Evolutionary conservation across 2,329 filamentous ascomycete species (phyloP).

Genomic region (Harringtonia aguacate): DNA sequence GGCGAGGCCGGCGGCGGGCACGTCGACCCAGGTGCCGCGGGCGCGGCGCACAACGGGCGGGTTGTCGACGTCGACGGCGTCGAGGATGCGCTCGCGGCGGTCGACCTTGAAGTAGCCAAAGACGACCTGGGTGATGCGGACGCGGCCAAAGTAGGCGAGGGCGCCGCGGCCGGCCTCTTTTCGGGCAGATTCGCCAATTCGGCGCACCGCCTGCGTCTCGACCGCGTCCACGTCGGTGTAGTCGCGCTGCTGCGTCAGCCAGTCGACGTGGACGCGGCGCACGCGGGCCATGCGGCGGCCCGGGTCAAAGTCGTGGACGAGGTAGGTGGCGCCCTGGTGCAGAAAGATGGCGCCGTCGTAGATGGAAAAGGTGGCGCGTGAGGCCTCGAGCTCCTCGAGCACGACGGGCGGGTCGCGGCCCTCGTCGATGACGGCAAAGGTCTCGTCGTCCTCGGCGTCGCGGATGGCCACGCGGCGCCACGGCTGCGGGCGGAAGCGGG

Average conservation of each 20-base stretch:
- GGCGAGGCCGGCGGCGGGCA: conserved; percentile 67
- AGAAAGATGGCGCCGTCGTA: conserved; percentile 97
- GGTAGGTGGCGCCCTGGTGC: conserved; percentile 87
- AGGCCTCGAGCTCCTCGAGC: conserved; percentile 91
- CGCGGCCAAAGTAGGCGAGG: conserved; percentile 73
- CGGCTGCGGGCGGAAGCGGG: conserved; percentile 76
- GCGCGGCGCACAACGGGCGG: conserved; percentile 76
- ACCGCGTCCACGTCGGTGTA: conserved; percentile 90
- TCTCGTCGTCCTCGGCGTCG: conserved; percentile 74
- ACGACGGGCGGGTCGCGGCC: conserved; percentile 75
- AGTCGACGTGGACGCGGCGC: conserved; percentile 81
- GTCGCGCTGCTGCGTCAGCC: conserved; percentile 88
- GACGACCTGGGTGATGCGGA: conserved; percentile 78
- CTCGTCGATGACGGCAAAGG: conserved; percentile 87
- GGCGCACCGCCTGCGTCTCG: conserved; percentile 79
- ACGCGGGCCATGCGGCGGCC: conserved; percentile 78
- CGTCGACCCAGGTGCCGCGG: conserved; percentile 93
- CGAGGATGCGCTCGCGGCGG: conserved; percentile 70
- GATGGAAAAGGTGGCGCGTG: conserved; percentile 86
- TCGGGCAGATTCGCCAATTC: too few relatives aligned
- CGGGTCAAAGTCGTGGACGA: conserved; percentile 80
- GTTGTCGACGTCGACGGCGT: conserved; percentile 88
- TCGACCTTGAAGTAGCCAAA: conserved; percentile 99
- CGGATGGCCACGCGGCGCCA: conserved; percentile 78
- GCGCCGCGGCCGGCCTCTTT: conserved; percentile 25